Conservation (phyloP, 331 rosid genomes). For the Pyrus hybrid region DNA sequence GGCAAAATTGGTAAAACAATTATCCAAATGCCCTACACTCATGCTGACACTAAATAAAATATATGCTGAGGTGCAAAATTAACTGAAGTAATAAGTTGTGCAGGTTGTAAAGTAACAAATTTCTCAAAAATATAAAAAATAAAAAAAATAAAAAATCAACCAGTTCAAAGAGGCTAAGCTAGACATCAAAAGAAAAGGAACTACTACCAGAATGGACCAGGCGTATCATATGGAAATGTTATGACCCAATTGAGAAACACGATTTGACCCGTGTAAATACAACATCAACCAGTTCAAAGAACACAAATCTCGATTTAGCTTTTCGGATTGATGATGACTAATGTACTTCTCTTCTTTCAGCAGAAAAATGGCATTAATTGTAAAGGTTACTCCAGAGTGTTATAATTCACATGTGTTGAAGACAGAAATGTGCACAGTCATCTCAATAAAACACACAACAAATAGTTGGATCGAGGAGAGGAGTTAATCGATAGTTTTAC, state of each 20-base stretch:
- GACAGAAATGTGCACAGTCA: background rate
- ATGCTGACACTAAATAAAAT: background rate
- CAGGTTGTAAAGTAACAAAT: background rate
- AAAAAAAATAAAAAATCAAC: too few relatives aligned
- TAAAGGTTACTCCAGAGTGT: background rate
- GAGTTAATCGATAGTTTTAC: background rate
- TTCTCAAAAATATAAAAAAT: background rate
- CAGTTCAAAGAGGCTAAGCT: background rate
- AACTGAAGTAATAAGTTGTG: background rate
- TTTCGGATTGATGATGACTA: background rate
- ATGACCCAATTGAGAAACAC: background rate
- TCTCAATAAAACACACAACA: background rate
- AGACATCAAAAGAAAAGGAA: background rate
- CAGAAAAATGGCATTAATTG: background rate
- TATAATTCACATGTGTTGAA: background rate
- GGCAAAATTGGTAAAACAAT: background rate
- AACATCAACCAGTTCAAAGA: background rate
- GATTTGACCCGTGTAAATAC: background rate
- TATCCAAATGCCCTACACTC: background rate
- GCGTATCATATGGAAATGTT: background rate
- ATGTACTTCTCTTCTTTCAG: background rate
- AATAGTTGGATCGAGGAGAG: background rate
- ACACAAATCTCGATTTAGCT: background rate
- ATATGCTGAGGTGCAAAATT: background rate
- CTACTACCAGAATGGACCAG: background rate